phyloP scores from a whole-genome alignment of 2,329 filamentous ascomycete species.

The Nannizziopsis arthrosporioides region DNA sequence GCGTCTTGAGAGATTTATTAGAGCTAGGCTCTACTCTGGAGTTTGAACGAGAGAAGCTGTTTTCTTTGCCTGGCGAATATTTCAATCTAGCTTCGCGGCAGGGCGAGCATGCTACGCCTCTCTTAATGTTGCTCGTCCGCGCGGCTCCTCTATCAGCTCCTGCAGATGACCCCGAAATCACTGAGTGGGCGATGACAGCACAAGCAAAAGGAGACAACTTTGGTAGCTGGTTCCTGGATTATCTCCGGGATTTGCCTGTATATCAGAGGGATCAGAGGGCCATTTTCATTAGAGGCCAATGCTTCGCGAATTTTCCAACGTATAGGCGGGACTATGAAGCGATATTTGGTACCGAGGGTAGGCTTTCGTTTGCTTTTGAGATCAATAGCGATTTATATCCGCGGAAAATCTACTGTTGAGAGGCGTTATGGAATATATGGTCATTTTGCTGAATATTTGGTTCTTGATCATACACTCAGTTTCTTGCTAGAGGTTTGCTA shows the following conservation, averaged over 20 bases:
- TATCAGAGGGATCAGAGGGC: neutral
- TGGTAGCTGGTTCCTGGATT: slow-evolving; percentile 25
- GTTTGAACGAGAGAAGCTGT: slow-evolving; percentile 13
- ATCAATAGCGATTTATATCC: too few species aligned
- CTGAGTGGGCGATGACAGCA: slow-evolving; percentile 26
- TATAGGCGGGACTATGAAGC: too few species aligned
- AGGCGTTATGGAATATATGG: too few species aligned
- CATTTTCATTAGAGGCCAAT: neutral
- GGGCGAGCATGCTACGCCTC: slow-evolving; percentile 17
- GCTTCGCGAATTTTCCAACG: too few species aligned
- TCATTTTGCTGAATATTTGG: too few species aligned
- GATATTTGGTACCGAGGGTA: too few species aligned
- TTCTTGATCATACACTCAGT: too few species aligned
- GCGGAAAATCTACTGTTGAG: too few species aligned
- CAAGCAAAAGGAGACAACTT: slow-evolving; percentile 17
- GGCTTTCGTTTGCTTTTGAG: too few species aligned
- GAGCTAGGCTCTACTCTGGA: slow-evolving; percentile 27
- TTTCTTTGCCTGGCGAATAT: slow-evolving; percentile 25
- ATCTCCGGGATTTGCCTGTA: slow-evolving; percentile 2
- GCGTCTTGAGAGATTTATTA: slow-evolving; percentile 27
- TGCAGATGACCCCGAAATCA: slow-evolving; percentile 25
- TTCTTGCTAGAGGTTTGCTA: too few species aligned
- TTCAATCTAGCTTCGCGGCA: slow-evolving; percentile 25
- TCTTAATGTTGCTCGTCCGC: slow-evolving; percentile 28
- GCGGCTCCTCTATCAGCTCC: slow-evolving; percentile 31